These are phyloP conservation scores for Cadophora sp. DNA, from an alignment of 2,329 filamentous ascomycete genomes.

Conservation along the genomic window DNA sequence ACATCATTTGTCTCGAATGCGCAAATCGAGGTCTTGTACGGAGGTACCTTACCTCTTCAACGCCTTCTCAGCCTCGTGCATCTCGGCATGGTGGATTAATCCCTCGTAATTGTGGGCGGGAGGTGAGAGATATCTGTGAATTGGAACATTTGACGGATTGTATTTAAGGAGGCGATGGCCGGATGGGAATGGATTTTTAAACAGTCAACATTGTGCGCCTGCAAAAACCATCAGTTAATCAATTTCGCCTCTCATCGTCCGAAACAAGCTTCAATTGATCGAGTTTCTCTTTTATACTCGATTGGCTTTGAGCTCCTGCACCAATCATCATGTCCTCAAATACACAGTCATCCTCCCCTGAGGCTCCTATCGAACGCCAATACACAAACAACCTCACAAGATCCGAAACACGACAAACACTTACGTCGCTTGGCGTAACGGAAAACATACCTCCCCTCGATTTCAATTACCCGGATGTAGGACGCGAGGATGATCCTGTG, in stretches of 20 bases:
- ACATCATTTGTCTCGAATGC: slow-evolving; percentile 9
- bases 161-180: not conserved
- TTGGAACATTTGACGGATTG: not conserved
- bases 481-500: slow-evolving; percentile 4
- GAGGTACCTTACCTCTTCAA: too few relatives aligned
- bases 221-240: too few relatives aligned
- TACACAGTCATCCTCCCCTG: not conserved
- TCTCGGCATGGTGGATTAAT: slow-evolving; percentile 9
- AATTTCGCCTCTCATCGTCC: too few relatives aligned
- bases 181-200: not conserved
- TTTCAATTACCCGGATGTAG: slow-evolving; percentile 18
- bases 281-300: too few relatives aligned
- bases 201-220: too few relatives aligned
- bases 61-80: slow-evolving; percentile 7
- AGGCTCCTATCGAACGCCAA: not conserved
- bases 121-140: not conserved
- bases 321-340: not conserved
- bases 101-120: not conserved
- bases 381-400: not conserved
- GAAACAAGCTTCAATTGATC: too few relatives aligned
- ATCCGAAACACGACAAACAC: slow-evolving; percentile 13
- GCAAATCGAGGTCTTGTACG: not conserved
- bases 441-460: slow-evolving; percentile 4
- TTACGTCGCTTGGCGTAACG: slow-evolving; percentile 4
- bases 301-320: not conserved